Evolutionary conservation across 805 yeast species (phyloP).

Genomic region (Barnettozyma siamensis): DNA sequence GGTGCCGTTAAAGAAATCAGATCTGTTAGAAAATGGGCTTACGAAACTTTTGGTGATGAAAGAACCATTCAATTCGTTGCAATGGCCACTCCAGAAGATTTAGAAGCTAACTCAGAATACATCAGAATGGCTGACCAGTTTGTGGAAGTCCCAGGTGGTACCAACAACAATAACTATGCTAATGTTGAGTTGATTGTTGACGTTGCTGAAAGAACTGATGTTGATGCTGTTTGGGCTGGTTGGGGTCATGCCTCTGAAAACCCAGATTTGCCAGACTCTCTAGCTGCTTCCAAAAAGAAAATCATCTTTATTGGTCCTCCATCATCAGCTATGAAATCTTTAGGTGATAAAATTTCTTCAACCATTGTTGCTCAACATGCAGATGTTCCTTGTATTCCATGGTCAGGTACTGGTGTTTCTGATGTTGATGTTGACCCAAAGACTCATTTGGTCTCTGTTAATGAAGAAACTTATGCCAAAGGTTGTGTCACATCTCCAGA

Average conservation of each 20-base stretch:
- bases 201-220: conserved; percentile 92
- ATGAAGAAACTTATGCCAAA: conserved; percentile 72
- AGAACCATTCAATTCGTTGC: conserved; percentile 90
- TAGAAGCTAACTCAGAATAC: conserved; percentile 94
- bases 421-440: conserved; percentile 62
- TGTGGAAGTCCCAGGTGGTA: conserved; percentile 98
- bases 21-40: conserved; percentile 97
- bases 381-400: conserved; percentile 95
- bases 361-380: conserved; percentile 99
- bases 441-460: conserved; percentile 82
- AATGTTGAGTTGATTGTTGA: conserved; percentile 97
- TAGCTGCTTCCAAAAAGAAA: conserved; percentile 88
- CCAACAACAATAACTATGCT: conserved; percentile 97
- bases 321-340: conserved; percentile 98
- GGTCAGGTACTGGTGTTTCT: conserved; percentile 98
- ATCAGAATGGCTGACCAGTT: conserved; percentile 99
- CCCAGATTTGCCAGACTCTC: conserved; percentile 86
- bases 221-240: conserved; percentile 99
- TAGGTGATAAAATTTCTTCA: conserved; percentile 96
- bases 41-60: conserved; percentile 97
- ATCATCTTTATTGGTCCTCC: conserved; percentile 98
- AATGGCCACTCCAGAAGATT: conserved; percentile 99
- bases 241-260: conserved; percentile 99
- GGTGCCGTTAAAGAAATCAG: conserved; percentile 99
- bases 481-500: conserved; percentile 87